Percentiles rank a stretch among this genome's conserved stretches.
phyloP scores from a whole-genome alignment of 805 yeast species.

The Zygosaccharomyces gambellarensis region DNA sequence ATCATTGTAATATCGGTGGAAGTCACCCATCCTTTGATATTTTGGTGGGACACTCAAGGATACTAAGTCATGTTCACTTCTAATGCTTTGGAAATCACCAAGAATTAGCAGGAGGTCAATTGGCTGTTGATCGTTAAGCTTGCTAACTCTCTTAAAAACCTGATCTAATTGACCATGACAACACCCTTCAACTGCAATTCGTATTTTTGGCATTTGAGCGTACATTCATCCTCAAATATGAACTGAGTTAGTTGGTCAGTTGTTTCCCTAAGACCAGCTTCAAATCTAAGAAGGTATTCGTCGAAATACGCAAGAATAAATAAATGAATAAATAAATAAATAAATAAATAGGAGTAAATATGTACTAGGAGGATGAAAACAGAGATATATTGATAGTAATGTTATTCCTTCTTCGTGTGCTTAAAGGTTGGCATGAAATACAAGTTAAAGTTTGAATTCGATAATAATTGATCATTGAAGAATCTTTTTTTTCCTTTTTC shows the following conservation, averaged over 20 bases:
- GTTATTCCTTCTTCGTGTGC: neutral
- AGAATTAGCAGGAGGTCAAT: constrained; percentile 69
- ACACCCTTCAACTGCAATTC: constrained; percentile 81
- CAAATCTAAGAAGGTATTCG: neutral
- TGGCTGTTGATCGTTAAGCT: constrained; percentile 18
- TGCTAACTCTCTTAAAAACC: constrained; percentile 45
- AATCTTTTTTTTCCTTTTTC: neutral
- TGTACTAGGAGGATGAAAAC: neutral
- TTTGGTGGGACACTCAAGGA: constrained; percentile 77
- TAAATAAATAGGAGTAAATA: constrained; percentile 2
- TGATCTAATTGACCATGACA: constrained; percentile 73
- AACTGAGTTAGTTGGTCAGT: neutral
- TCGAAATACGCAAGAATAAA: constrained; percentile 1
- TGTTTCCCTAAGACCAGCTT: neutral
- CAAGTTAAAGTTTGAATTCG: neutral
- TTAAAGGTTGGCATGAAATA: neutral
- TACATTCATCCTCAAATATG: too few relatives aligned
- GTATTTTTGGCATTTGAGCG: constrained; percentile 17
- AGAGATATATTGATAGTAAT: neutral
- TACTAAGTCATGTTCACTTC: constrained; percentile 58
- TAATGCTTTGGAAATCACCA: constrained; percentile 86
- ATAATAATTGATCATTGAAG: neutral
- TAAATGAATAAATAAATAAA: neutral
- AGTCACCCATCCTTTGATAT: constrained; percentile 73
- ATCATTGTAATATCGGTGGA: constrained; percentile 65